Evolutionary conservation across 2,329 filamentous ascomycete species (phyloP), one percentile per base, ranked within the genome.

Genomic region (Xylaria sp.): DNA sequence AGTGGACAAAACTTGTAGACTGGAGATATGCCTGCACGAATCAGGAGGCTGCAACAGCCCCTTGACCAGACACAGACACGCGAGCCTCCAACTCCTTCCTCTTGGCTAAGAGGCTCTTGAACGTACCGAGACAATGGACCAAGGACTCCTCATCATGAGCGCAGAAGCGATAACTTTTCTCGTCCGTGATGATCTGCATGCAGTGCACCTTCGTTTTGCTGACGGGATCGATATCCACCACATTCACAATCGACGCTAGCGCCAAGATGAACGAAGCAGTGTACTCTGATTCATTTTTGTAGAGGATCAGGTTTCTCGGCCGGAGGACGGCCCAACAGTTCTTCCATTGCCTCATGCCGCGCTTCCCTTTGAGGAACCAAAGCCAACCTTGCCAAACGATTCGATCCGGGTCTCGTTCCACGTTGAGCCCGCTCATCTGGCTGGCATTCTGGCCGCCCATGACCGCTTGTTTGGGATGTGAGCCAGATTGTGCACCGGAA

Each of bases 311-410:
- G 69, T 92, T 94, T 58, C 91, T 90, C 1, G 93, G 91, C 36
- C 96, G 92, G 58, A 99, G 85, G 0, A 98, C 96, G 13, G 91
- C 92, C 96, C 96, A 98, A 66, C 94, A 86, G 73, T 93, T 91
- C 83, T 97, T 97, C 96, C 96, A 99, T 75, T 97, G 92, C 53
- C 92, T 89, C 61, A 99, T 84, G 9, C 94, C 93, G 25, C 90
- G 86, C 74, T 93, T 94, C 68, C 90, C 92, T 73, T 92, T 93
- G 63, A 97, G 86, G 68, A 93, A 89, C 78, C 92, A 92, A 36
- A 98, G 87, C 85, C 93, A 94, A 58, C 95, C 94, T 77, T 98
- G 94, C 86, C 92, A 97, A 50, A 98, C 87, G n/a, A 98, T 91
- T 29, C 94, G 90, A 77, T 97, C 94, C 0, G 91, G 89, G 69